Evolutionary conservation across 306 rosid species (phyloP).

Genomic region (Ormosia emarginata): DNA sequence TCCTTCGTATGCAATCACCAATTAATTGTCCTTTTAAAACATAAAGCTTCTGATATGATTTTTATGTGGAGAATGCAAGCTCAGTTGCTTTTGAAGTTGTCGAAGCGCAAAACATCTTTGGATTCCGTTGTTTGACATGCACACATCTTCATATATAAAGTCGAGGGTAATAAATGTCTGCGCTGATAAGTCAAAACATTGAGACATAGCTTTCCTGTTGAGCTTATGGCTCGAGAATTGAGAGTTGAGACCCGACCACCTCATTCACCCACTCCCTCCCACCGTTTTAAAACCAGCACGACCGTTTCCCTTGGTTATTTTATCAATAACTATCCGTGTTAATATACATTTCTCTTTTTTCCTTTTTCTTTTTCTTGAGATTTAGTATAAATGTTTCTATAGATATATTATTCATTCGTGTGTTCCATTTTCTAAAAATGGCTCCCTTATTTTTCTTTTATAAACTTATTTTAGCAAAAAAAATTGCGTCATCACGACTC

Average conservation of each 20-base stretch:
- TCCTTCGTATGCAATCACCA: not conserved
- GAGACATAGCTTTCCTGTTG: slow-evolving; percentile 50
- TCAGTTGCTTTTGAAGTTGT: slow-evolving; percentile 11
- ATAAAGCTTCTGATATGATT: slow-evolving; percentile 30
- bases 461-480: too few species aligned
- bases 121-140: slow-evolving; percentile 38
- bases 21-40: slow-evolving; percentile 36
- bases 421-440: not conserved
- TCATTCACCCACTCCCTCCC: slow-evolving; percentile 2
- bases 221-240: slow-evolving; percentile 41
- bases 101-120: slow-evolving; percentile 25
- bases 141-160: slow-evolving; percentile 31
- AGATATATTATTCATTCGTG: not conserved
- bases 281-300: not conserved
- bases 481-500: too few species aligned
- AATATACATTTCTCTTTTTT: not conserved
- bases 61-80: slow-evolving; percentile 13
- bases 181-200: slow-evolving; percentile 51
- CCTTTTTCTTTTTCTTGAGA: not conserved
- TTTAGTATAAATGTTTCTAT: not conserved
- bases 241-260: slow-evolving; percentile 10
- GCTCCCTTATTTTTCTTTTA: not conserved
- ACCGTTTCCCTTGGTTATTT: not conserved
- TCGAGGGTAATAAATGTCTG: slow-evolving; percentile 37
- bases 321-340: not conserved